Evolutionary conservation across 208 protist genomes (phyloP).

Genomic region (Porcisia deanei): DNA sequence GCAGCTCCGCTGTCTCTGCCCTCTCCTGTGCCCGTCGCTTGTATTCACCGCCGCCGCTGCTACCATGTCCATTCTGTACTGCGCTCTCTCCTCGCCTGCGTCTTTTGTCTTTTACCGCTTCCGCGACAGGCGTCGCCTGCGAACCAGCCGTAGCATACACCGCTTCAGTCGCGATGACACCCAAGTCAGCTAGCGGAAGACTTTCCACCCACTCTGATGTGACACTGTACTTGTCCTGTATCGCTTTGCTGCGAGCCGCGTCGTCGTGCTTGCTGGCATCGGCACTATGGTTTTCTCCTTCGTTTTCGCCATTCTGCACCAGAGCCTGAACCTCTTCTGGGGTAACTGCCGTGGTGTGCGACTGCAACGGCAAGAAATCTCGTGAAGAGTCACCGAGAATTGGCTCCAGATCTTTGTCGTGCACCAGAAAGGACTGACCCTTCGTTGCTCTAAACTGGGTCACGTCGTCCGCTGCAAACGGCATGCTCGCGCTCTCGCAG

Average conservation of each 20-base stretch:
- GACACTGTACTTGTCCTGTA: conserved; percentile 28
- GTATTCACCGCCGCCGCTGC: not conserved
- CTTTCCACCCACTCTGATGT: conserved; percentile 24
- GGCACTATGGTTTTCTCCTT: not conserved
- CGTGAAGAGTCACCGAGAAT: conserved; percentile 11
- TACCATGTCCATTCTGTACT: not conserved
- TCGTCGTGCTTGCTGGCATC: conserved; percentile 4
- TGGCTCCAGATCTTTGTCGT: not conserved
- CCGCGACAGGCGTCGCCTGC: not conserved
- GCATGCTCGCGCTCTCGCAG: not conserved
- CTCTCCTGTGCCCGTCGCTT: conserved; percentile 26
- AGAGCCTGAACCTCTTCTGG: not conserved
- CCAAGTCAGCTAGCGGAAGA: conserved; percentile 3
- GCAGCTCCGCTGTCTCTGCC: conserved; percentile 29
- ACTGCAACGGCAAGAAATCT: not conserved
- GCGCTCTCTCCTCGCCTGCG: not conserved
- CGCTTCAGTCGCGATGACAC: not conserved
- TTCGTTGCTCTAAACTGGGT: not conserved
- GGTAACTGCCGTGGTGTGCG: not conserved
- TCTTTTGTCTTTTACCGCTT: not conserved
- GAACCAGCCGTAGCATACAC: not conserved
- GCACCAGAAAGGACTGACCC: not conserved
- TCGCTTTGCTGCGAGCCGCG: not conserved
- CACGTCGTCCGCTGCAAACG: not conserved
- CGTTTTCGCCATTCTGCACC: not conserved